Base-by-base conservation (phyloP, 768 basidiomycete genomes). In the Leucosporidium yakuticum region DNA sequence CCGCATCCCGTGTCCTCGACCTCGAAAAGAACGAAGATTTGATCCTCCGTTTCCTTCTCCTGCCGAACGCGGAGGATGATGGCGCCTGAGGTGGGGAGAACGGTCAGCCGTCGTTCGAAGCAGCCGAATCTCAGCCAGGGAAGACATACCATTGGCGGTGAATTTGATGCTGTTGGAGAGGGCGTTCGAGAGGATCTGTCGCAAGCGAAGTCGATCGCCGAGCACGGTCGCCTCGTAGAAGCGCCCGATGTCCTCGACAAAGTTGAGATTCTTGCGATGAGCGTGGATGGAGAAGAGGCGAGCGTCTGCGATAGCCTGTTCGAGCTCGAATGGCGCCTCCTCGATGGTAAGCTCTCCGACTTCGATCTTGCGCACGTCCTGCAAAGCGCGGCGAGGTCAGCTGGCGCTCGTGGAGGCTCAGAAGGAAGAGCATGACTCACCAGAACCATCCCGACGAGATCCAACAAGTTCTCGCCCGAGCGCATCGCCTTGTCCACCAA, bases 361-460 rank as follows among this genome's bases (percentile, higher is more conserved):
- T 34, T 75, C 74, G 49, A 74, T 69, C 39, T 75, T 75, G 27
- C 72, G 66, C 0, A 75, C 48, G 64, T 75, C 74, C 61, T 71
- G 69, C 14, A 15, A n/a, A 9, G 12, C 25, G 39, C n/a, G n/a
- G n/a, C n/a, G n/a, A n/a, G 14, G 29, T 34, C 23, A 23, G 36
- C 27, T 2, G 15, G n/a, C 19, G 11, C 32, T 15, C 11, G 2
- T 11, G 1, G 59, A 19, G 1, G 21, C 2, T 5, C 3, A 34
- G 8, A 29, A 19, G 19, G n/a, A 8, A 31, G 21, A 47, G 21
- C 12, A 34, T 19, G 27, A 63, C 67, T 31, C 36, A 64, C 67
- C 2, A 71, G 58, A 2, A 71, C 70, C 60, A 60, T 60, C 23
- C 60, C 60, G 12, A 60, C 60, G 4, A 60, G 44, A 7, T 60